Base-by-base conservation (phyloP, 495 filamentous ascomycete genomes). In the Podospora comata region DNA sequence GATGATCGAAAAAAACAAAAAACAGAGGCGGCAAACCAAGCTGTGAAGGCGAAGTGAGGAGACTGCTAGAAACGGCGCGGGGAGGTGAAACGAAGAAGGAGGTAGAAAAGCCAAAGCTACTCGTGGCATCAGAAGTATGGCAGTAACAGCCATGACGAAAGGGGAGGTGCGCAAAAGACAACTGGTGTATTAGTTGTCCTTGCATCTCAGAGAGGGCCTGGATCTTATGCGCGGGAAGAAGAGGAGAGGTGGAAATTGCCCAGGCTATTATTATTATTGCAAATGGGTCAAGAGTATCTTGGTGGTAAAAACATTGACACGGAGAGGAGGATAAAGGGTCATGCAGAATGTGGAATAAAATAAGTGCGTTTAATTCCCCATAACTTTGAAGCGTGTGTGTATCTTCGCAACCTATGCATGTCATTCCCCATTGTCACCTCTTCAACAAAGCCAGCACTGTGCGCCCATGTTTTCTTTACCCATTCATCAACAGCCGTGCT, bases 11-110 rank as follows among this genome's bases (percentile, higher is more conserved):
- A 32, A 34, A 19, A 11, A n/a, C n/a, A n/a, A 53, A 20, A 44
- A n/a, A 67, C 65, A 82, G 80, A 82, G 73, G 81, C 81, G 34
- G 77, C 78, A 39, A 77, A 77, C 60, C 79, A 82, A 54, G 79
- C 78, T 6, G 76, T 74, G 2, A 83, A 82, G 72, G 79, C 76
- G 1, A 83, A 82, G 54, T 82, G 74, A 70, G 23, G 56, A 59
- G 44, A 60, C n/a, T 58, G 23, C 26, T 27, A 32, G 32, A n/a
- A 2, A 23, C 23, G 23, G 23, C 23, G 23, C 23, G 23, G 23
- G 19, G 19, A n/a, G 9, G 62, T 9, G 11, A 39, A 39, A 6
- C 16, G 62, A 18, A 28, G 26, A 61, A 9, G 59, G 3, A 61
- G 26, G 5, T 32, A 61, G 59, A 26, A 23, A 7, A 13, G 30